phyloP scores from a whole-genome alignment of 2,329 filamentous ascomycete species.

The Fusarium torulosum region DNA sequence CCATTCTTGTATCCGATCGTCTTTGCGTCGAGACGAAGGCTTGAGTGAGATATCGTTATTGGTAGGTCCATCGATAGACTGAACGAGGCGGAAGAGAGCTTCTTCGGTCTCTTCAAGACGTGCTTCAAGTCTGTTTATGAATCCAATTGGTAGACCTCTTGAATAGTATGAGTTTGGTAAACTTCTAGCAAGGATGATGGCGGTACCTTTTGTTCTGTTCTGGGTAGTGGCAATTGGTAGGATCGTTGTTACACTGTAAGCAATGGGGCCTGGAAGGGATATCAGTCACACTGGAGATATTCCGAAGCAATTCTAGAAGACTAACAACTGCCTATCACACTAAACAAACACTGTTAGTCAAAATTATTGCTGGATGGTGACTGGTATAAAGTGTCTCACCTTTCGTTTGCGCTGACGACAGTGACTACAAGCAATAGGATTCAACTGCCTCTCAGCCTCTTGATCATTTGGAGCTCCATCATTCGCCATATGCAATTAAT shows the following conservation, averaged over 20 bases:
- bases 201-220: constrained; percentile 52
- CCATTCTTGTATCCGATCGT: constrained; percentile 49
- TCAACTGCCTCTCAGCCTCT: constrained; percentile 36
- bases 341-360: background rate
- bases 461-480: constrained; percentile 11
- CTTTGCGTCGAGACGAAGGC: constrained; percentile 41
- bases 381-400: constrained; percentile 32
- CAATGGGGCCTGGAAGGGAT: constrained; percentile 45
- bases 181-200: background rate
- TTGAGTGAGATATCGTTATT: constrained; percentile 12
- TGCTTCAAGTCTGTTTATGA: constrained; percentile 55
- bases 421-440: constrained; percentile 52
- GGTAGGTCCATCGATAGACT: constrained; percentile 12
- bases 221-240: constrained; percentile 51
- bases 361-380: background rate
- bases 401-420: constrained; percentile 53
- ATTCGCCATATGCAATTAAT: constrained; percentile 34
- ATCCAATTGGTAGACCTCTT: constrained; percentile 55
- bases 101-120: constrained; percentile 52
- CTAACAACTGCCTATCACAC: constrained; percentile 44
- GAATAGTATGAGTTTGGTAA: background rate
- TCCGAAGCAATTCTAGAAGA: rapidly evolving
- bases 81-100: constrained; percentile 46
- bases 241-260: constrained; percentile 49
- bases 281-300: rapidly evolving